Evolutionary conservation across 495 filamentous ascomycete genomes (phyloP).

Genomic region (Trichoderma gamsii): DNA sequence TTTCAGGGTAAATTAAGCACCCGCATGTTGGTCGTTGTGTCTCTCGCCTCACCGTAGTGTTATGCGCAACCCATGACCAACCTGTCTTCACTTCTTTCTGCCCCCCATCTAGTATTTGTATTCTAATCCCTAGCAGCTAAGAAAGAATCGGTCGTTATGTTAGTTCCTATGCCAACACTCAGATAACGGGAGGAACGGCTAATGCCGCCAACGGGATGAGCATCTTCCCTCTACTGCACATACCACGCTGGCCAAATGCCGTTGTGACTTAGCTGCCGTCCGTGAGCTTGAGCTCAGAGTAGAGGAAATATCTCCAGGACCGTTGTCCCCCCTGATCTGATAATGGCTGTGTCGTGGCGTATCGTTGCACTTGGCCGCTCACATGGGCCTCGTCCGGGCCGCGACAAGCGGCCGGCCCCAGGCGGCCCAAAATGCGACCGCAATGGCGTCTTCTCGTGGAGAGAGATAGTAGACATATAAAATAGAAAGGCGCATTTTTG

Average conservation of each 20-base stretch:
- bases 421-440: constrained; percentile 2
- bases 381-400: not conserved
- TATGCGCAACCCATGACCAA: no score
- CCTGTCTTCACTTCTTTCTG: not conserved
- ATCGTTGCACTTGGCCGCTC: not conserved
- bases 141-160: not conserved
- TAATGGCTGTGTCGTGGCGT: constrained; percentile 3
- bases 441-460: not conserved
- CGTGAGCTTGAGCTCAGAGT: not conserved
- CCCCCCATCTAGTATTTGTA: not conserved
- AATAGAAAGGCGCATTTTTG: not conserved
- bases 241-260: not conserved
- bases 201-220: not conserved
- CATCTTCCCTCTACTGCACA: not conserved
- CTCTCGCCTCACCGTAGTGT: not conserved
- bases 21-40: not conserved
- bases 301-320: not conserved
- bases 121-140: not conserved
- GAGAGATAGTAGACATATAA: not conserved
- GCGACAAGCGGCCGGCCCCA: not conserved
- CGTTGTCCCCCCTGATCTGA: not conserved
- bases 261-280: not conserved
- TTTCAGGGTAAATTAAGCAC: not conserved
- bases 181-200: not conserved
- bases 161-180: not conserved